Evolutionary conservation across 106 monocot genomes (phyloP).

Genomic region (Narthecium ossifragum): DNA sequence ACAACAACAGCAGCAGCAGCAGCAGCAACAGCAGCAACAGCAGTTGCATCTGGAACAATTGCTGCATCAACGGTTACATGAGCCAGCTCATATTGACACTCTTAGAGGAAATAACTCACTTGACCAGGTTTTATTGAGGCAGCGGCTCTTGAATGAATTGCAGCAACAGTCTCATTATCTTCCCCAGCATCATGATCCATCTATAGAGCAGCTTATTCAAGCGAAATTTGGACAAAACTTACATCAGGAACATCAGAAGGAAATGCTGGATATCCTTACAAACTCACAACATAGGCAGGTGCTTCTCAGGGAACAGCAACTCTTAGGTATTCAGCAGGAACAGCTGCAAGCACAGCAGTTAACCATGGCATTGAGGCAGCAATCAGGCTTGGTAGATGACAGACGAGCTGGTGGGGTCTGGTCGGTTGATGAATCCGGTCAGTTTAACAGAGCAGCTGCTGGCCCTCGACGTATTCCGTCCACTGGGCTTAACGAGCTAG

Average conservation of each 20-base stretch:
- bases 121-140: constrained; percentile 43
- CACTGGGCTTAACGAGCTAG: constrained; percentile 32
- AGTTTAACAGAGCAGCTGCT: constrained; percentile 38
- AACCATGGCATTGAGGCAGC: constrained; percentile 30
- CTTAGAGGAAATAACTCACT: constrained; percentile 20
- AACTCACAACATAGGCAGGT: constrained; percentile 47
- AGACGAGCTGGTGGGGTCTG: constrained; percentile 49
- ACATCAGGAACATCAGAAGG: constrained; percentile 44
- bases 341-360: constrained; percentile 58
- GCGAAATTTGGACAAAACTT: constrained; percentile 43
- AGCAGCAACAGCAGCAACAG: constrained; percentile 52
- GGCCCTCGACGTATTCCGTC: constrained; percentile 31
- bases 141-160: constrained; percentile 37
- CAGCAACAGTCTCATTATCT: constrained; percentile 55
- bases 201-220: constrained; percentile 73
- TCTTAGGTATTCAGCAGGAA: constrained; percentile 63
- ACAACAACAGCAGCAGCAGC: constrained; percentile 26
- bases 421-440: constrained; percentile 64
- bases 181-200: constrained; percentile 41
- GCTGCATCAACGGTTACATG: constrained; percentile 56
- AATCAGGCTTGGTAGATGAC: constrained; percentile 53
- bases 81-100: constrained; percentile 2
- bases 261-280: constrained; percentile 45
- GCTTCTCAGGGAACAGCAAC: constrained; percentile 62
- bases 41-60: constrained; percentile 67